Percentiles rank a stretch among this genome's conserved stretches.
Conservation (phyloP, 169 alveolate species). For the Theileria luwenshuni region DNA sequence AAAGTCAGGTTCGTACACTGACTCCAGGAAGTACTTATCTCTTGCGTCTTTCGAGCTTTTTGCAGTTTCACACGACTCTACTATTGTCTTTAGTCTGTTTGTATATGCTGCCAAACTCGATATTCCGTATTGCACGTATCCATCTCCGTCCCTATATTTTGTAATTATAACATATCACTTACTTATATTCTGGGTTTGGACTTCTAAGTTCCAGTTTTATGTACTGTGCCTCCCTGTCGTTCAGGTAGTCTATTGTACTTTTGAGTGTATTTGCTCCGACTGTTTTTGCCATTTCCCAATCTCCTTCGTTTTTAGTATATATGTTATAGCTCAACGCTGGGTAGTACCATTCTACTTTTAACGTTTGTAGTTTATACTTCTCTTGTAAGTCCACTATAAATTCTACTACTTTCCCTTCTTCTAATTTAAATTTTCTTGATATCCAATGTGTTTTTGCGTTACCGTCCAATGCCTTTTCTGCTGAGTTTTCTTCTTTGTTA, state of each 20-base stretch:
- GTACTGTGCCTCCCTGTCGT: slow-evolving; percentile 66
- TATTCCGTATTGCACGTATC: slow-evolving; percentile 81
- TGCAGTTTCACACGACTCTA: slow-evolving; percentile 84
- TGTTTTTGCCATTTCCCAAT: slow-evolving; percentile 34
- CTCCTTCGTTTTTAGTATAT: slow-evolving; percentile 74
- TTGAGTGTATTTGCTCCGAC: slow-evolving; percentile 68
- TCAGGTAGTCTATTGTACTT: slow-evolving; percentile 68
- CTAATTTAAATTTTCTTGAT: slow-evolving; percentile 72
- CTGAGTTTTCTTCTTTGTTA: slow-evolving; percentile 68
- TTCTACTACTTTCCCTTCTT: slow-evolving; percentile 74
- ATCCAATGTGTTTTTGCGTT: slow-evolving; percentile 84
- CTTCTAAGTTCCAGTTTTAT: slow-evolving; percentile 66
- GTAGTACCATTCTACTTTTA: slow-evolving; percentile 83
- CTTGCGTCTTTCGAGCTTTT: slow-evolving; percentile 85
- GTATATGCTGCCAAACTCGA: slow-evolving; percentile 75
- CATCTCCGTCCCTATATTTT: slow-evolving; percentile 24
- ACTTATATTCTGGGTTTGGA: slow-evolving; percentile 80
- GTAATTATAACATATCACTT: neutral
- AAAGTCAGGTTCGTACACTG: slow-evolving; percentile 82
- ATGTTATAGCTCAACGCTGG: slow-evolving; percentile 85
- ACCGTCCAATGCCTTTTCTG: slow-evolving; percentile 84
- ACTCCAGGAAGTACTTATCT: slow-evolving; percentile 86
- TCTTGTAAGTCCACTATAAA: slow-evolving; percentile 81
- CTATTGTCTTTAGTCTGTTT: slow-evolving; percentile 85
- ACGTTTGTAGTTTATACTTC: slow-evolving; percentile 70